Percentiles rank a stretch among this genome's conserved stretches.
Evolutionary conservation across 768 basidiomycete species (phyloP).

Genomic region (Rubroboletus satanas): DNA sequence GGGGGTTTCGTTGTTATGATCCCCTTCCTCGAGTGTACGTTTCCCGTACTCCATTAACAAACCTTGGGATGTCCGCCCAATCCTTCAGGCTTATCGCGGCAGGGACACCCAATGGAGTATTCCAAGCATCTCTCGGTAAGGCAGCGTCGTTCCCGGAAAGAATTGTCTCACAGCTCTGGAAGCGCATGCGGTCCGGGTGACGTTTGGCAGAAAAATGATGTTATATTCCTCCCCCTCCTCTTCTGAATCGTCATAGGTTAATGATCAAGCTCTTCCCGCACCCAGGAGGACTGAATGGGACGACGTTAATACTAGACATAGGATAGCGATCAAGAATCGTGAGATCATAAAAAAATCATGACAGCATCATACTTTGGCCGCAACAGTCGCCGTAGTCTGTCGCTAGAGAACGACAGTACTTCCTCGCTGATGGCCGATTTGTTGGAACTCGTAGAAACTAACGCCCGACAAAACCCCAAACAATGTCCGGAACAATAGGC

Average conservation of each 20-base stretch:
- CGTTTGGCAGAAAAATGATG: neutral
- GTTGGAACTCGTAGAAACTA: neutral
- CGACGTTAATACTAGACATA: conserved; percentile 3
- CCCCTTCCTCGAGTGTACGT: conserved; percentile 90
- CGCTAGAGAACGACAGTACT: neutral
- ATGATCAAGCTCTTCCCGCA: conserved; percentile 20
- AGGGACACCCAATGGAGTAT: conserved; percentile 90
- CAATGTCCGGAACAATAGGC: neutral
- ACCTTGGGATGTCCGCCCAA: conserved; percentile 81
- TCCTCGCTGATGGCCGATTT: neutral
- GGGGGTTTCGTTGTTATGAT: conserved; percentile 86
- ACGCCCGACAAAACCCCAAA: neutral
- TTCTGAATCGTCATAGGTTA: conserved; percentile 4
- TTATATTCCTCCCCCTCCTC: neutral
- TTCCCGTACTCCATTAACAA: conserved; percentile 67
- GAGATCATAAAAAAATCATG: neutral
- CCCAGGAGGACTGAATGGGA: conserved; percentile 16
- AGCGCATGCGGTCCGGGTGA: neutral
- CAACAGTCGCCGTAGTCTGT: neutral
- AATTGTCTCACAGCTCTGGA: neutral
- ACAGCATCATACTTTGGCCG: neutral
- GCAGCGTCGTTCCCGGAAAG: neutral
- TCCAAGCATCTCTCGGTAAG: conserved; percentile 43
- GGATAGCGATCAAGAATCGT: neutral
- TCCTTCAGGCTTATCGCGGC: conserved; percentile 78